phyloP scores from a whole-genome alignment of 164 flowering plant genomes.

The Litsea cubeba region DNA sequence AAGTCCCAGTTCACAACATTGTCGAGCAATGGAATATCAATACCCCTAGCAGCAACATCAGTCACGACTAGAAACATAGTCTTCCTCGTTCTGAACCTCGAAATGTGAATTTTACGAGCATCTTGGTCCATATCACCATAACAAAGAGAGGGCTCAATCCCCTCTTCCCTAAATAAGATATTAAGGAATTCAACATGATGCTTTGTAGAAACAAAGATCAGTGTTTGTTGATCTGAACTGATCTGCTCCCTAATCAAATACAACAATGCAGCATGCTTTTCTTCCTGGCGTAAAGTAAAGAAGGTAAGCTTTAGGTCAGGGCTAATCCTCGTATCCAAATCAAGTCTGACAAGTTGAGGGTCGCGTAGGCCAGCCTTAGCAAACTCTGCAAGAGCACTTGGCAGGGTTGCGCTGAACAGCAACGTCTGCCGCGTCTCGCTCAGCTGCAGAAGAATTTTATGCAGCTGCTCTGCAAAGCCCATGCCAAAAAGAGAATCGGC shows the following conservation, averaged over 20 bases:
- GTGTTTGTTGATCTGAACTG: conserved; percentile 65
- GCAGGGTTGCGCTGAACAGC: conserved; percentile 95
- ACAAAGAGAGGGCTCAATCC: conserved; percentile 84
- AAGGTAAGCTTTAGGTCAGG: conserved; percentile 74
- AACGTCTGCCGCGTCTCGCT: conserved; percentile 89
- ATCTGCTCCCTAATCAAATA: conserved; percentile 84
- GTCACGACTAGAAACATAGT: conserved; percentile 91
- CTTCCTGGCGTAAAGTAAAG: conserved; percentile 84
- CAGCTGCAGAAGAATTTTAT: conserved; percentile 65
- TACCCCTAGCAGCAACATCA: conserved; percentile 96
- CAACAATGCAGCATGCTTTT: conserved; percentile 75
- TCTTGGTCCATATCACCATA: conserved; percentile 99
- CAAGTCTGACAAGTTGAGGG: conserved; percentile 86
- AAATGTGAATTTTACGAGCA: conserved; percentile 84
- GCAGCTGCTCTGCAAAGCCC: conserved; percentile 98
- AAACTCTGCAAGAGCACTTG: conserved; percentile 95
- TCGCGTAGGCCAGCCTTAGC: conserved; percentile 93
- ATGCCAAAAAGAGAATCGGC: conserved; percentile 85
- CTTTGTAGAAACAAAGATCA: conserved; percentile 90
- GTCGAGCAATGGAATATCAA: conserved; percentile 95
- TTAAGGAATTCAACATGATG: conserved; percentile 91
- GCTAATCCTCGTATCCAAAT: conserved; percentile 84
- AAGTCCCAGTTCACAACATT: conserved; percentile 98
- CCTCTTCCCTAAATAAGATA: conserved; percentile 59
- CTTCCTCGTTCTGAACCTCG: conserved; percentile 78